Percentiles rank a stretch among this genome's conserved stretches.
phyloP scores from a whole-genome alignment of 2,329 filamentous ascomycete species.

The Colletotrichum filicis region DNA sequence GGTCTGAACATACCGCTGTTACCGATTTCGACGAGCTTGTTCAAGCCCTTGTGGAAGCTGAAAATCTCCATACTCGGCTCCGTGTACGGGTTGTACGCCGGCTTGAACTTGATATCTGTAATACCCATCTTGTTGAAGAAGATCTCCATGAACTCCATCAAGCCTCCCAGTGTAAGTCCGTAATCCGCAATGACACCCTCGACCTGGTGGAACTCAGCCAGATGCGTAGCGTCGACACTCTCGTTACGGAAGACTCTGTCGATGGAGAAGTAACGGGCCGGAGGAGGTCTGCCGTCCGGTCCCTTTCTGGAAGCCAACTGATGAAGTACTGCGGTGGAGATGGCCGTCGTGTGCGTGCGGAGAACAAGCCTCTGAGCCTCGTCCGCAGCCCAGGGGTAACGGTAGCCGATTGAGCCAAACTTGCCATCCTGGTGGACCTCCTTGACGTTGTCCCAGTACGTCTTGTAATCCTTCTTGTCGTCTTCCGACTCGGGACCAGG shows the following conservation, averaged over 20 bases:
- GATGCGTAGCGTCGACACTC: slow-evolving; percentile 94
- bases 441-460: slow-evolving; percentile 89
- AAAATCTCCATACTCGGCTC: slow-evolving; percentile 99
- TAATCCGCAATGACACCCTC: slow-evolving; percentile 99
- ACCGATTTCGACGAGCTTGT: slow-evolving; percentile 95
- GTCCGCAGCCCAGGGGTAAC: slow-evolving; percentile 91
- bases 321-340: slow-evolving; percentile 90
- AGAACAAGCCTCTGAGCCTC: slow-evolving; percentile 90
- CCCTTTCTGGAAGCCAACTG: slow-evolving; percentile 86
- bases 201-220: slow-evolving; percentile 98
- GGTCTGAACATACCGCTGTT: slow-evolving; percentile 99
- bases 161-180: slow-evolving; percentile 87
- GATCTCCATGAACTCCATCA: slow-evolving; percentile 92
- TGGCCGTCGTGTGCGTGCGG: slow-evolving; percentile 94
- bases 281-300: slow-evolving; percentile 71
- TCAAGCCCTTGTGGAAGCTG: slow-evolving; percentile 88
- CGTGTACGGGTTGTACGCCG: slow-evolving; percentile 94
- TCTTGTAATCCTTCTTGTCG: slow-evolving; percentile 75
- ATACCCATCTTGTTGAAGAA: slow-evolving; percentile 99
- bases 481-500: slow-evolving; percentile 67
- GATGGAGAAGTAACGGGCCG: slow-evolving; percentile 97
- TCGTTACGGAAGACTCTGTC: slow-evolving; percentile 99
- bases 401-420: slow-evolving; percentile 95
- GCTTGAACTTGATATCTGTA: slow-evolving; percentile 87
- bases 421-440: slow-evolving; percentile 91